These are phyloP conservation scores for Xylariaceae sp. DNA, from an alignment of 2,329 filamentous ascomycete genomes.

Conservation along the genomic window DNA sequence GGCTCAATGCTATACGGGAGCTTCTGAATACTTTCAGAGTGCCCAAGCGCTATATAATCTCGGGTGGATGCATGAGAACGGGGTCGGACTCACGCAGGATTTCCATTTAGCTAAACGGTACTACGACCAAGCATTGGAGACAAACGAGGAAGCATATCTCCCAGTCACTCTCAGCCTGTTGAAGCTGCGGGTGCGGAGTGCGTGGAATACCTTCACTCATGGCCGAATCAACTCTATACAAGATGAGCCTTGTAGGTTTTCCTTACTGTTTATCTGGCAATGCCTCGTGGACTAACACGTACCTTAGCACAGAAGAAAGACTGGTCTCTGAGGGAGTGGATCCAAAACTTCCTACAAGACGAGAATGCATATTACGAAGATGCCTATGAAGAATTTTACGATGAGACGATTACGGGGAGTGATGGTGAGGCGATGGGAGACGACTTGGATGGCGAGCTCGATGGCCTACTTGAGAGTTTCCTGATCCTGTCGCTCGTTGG, in stretches of 20 bases:
- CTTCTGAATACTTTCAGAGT: slow-evolving; percentile 88
- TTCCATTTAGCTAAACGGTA: slow-evolving; percentile 97
- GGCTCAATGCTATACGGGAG: slow-evolving; percentile 88
- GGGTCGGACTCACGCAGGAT: slow-evolving; percentile 89
- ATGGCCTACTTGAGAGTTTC: slow-evolving; percentile 82
- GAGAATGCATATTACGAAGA: slow-evolving; percentile 70
- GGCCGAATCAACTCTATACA: slow-evolving; percentile 92
- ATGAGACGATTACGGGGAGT: slow-evolving; percentile 62
- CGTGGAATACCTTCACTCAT: slow-evolving; percentile 92
- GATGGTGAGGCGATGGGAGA: slow-evolving; percentile 61
- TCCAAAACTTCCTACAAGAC: slow-evolving; percentile 81
- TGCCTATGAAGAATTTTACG: slow-evolving; percentile 62
- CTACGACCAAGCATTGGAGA: slow-evolving; percentile 90
- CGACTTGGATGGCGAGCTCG: slow-evolving; percentile 71
- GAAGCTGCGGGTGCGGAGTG: slow-evolving; percentile 83
- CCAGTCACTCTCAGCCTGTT: slow-evolving; percentile 88
- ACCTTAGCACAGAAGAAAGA: slow-evolving; percentile 69
- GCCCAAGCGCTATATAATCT: slow-evolving; percentile 97
- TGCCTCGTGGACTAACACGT: slow-evolving; percentile 38
- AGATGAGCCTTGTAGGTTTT: slow-evolving; percentile 77
- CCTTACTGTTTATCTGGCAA: background rate
- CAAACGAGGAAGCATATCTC: slow-evolving; percentile 91
- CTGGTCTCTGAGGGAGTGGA: slow-evolving; percentile 84
- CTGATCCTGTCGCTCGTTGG: slow-evolving; percentile 81
- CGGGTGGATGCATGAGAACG: slow-evolving; percentile 99